Base-by-base conservation (phyloP, 306 rosid species). In the Albizia julibrissin region DNA sequence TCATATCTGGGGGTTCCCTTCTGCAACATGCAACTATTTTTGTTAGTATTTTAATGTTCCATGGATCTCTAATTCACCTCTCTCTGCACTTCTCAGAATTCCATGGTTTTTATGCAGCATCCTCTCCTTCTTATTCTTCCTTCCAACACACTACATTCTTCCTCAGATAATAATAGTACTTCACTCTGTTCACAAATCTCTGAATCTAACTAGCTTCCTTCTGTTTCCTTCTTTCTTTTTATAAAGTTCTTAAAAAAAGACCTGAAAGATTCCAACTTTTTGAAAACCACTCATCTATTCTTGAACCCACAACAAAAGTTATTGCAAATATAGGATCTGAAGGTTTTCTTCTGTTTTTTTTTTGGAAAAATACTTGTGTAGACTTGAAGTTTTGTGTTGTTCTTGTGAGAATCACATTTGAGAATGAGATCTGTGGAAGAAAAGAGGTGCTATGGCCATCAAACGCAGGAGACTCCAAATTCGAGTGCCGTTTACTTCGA, bases 391-490 rank as follows among this genome's bases (percentile, higher is more conserved):
- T 59, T 27, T 24, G 66, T 24, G 15, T 10, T 72, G 34, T 73
- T 75, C 12, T 69, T 7, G 31, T 27, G 66, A 24, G 74, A 44
- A 40, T 52, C 66, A 61, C 74, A 9, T 62, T 81, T 12, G 82
- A 82, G 65, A 72, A 96, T 96, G 98, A 96, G 94, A 90, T 92
- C 91, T 43, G 81, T 90, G 31, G 98, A 93, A 82, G 97, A 92
- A 40, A 93, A 93, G 78, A 91, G 87, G 9, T 87, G 93, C 81
- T 88, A 89, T 79, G 85, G 88, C 84, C 82, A 90, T 27, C 83
- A 91, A 81, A 54, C 72, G 29, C 92, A 88, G 81, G 91, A 90
- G 78, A 81, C 79, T 29, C 82, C 93, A 72, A 83, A 86, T 47
- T 79, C 83, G 42, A 89, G 73, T 75, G 80, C 75, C 73, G 81